Conservation (phyloP, 2,329 filamentous ascomycete species). For the Neonectria magnoliae region DNA sequence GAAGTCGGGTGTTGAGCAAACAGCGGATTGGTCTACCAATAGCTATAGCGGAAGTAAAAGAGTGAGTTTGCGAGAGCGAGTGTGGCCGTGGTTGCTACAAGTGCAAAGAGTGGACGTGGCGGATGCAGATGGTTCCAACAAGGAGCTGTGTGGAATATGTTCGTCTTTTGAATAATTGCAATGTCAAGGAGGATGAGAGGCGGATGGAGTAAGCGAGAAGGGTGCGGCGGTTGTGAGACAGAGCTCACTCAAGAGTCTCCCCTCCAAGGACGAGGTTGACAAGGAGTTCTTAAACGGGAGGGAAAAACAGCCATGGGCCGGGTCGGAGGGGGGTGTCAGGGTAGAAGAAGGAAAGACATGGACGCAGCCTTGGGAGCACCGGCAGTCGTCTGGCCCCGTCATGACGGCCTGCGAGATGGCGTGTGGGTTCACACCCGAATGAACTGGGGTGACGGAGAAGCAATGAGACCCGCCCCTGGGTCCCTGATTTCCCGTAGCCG, state of each 20-base stretch:
- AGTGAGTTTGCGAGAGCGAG: slow-evolving; percentile 35
- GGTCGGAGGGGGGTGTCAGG: slow-evolving; percentile 47
- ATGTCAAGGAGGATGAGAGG: slow-evolving; percentile 28
- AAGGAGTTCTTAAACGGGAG: slow-evolving; percentile 46
- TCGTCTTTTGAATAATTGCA: slow-evolving; percentile 44
- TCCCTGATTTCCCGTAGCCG: slow-evolving; percentile 25
- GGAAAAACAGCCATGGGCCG: slow-evolving; percentile 38
- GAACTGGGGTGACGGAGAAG: slow-evolving; percentile 42
- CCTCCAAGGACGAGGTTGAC: slow-evolving; percentile 47
- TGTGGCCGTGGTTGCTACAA: slow-evolving; percentile 22
- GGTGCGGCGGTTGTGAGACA: slow-evolving; percentile 48
- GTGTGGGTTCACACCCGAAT: slow-evolving; percentile 44
- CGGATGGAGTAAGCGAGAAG: slow-evolving; percentile 45
- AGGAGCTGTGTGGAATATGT: slow-evolving; percentile 32
- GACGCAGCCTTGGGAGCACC: slow-evolving; percentile 40
- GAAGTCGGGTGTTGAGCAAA: slow-evolving; percentile 21
- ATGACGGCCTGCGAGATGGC: slow-evolving; percentile 44
- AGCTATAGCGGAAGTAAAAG: slow-evolving; percentile 29
- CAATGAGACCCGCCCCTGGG: slow-evolving; percentile 38
- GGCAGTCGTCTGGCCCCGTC: slow-evolving; percentile 42
- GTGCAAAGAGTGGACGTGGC: slow-evolving; percentile 35
- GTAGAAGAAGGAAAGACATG: slow-evolving; percentile 50
- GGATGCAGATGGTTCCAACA: slow-evolving; percentile 24
- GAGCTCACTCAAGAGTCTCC: slow-evolving; percentile 43
- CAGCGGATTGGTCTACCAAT: slow-evolving; percentile 21